These are phyloP conservation scores for Fusarium vanettenii DNA, from an alignment of 2,329 filamentous ascomycete species.

Conservation along the genomic window DNA sequence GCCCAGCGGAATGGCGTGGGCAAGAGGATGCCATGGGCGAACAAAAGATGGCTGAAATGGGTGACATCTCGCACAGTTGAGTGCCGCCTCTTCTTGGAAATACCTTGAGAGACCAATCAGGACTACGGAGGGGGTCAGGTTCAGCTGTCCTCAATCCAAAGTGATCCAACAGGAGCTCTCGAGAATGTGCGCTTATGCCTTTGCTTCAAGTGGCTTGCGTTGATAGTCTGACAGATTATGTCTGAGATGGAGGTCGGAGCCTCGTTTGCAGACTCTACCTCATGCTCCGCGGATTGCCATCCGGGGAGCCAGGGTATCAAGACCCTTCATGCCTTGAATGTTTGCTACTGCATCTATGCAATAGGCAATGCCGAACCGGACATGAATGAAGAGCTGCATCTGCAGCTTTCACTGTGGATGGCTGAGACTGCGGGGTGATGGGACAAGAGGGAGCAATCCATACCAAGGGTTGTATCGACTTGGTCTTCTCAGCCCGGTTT, in stretches of 20 bases:
- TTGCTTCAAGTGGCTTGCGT: neutral
- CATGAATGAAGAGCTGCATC: neutral
- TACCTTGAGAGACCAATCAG: neutral
- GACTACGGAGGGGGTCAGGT: neutral
- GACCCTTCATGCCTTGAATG: neutral
- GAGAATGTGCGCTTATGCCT: neutral
- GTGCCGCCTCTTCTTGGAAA: neutral
- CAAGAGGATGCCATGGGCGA: neutral
- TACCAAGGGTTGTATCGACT: neutral
- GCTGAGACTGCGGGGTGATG: neutral
- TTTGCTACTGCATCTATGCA: neutral
- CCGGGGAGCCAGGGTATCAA: neutral
- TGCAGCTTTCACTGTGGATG: neutral
- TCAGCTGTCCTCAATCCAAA: neutral
- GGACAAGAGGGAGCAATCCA: neutral
- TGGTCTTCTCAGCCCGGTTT: neutral
- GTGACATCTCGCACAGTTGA: neutral
- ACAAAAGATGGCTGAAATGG: neutral
- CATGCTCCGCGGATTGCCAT: neutral
- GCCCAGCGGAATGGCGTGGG: neutral
- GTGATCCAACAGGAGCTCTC: neutral
- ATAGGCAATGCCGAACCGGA: neutral
- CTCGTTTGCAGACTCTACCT: neutral
- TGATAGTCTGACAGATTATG: neutral
- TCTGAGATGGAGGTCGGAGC: neutral